Evolutionary conservation across 805 yeast genomes (phyloP), one percentile per base, ranked within the genome.

Genomic region (Pichia rugopelliculosa): DNA sequence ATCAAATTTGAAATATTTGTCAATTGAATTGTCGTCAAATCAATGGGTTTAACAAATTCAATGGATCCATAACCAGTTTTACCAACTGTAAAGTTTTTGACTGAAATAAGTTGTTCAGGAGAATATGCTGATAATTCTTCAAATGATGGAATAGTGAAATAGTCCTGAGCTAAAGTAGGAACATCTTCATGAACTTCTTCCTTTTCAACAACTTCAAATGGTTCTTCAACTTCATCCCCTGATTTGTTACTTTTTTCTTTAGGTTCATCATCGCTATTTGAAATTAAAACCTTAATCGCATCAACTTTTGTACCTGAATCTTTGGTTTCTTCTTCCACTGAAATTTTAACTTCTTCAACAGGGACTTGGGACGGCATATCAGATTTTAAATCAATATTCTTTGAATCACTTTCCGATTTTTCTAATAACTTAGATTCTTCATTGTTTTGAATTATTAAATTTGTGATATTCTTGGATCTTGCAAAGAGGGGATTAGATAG

Each of bases 61-160:
- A 93, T 75, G 46, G 77, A 71, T 41, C 99, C 99, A 59, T 71
- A 79, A 47, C 82, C 82, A 52, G 75, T 75, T 54, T 93, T 82
- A 6, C 98, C 99, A 50, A 93, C 79, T 15, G 75, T 75, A 61
- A 90, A 80, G 45, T 80, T 72, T 17, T 72, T 57, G 22, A 93
- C 84, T 6, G 74, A 58, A 47, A 84, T 79, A 43, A 88, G 73
- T 51, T 87, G 83, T 10, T 79, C 66, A 36, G 86, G 70, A 0
- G 87, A 64, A 74, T 77, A 72, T 17, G 71, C 65, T 47, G 76
- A 73, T 45, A 93, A 68, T 42, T 80, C 80, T 6, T 80, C 76
- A 36, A 83, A 59, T 3, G 88, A 71, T 17, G 99, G 99, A 6
- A 86, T 77, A 46, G 82, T 83, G 87, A 93, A 93, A 67, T 90